Base-by-base conservation (phyloP, 192 early-diverging fungal species). In the Glomus cerebriforme region DNA sequence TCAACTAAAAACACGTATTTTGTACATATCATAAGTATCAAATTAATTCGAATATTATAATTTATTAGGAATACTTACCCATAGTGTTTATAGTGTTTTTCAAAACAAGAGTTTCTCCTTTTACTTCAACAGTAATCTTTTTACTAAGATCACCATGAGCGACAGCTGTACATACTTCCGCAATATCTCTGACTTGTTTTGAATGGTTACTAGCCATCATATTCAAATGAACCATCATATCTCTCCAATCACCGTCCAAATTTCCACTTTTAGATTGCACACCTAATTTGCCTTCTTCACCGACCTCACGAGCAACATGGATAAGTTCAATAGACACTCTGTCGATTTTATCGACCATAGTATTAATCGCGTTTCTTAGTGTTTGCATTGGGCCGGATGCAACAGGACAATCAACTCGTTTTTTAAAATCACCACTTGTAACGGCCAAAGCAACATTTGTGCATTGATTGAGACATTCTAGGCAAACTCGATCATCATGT, bases 61-160 rank as follows among this genome's bases (percentile, higher is more conserved):
- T 27, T 19, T 32, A 27, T 59, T 35, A 34, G 17, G 24, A 32
- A 59, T 9, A 22, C 79, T 88, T 89, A 85, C 90, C 93, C 89
- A 94, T 91, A 6, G 84, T 87, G 81, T 94, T 94, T 35, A 94
- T 91, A 2, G 92, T 93, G 31, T 89, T 83, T 79, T 94, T 94
- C 0, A 94, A 81, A 58, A 91, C 87, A n/a, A 88, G 83, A 37
- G 92, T 93, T 77, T 95, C 93, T 29, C 93, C 93, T 75, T 89
- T 87, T 12, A 92, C 90, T 67, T 86, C 87, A 0, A 91, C 90
- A 1, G 86, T 87, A 26, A 95, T 91, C 68, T 91, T 90, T 81
- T 88, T 86, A 58, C 88, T 92, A 39, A 93, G 82, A 82, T 93
- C 92, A n/a, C 92, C 92, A 58, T 86, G 85, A 5, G 90, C 90